phyloP scores from a whole-genome alignment of 1,284 basidiomycete genomes.

The Uromyces viciae-fabae region DNA sequence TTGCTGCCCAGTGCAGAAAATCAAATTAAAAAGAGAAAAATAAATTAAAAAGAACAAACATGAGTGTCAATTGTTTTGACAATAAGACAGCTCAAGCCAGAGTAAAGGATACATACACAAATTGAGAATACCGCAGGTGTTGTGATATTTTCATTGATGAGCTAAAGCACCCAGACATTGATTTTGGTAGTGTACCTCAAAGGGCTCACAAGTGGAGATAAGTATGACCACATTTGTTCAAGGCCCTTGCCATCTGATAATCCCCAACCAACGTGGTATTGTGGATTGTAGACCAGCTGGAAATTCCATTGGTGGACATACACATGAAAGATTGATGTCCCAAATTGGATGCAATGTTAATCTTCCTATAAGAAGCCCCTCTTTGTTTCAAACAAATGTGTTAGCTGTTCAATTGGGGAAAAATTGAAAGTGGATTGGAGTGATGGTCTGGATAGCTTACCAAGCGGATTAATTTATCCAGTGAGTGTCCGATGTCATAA shows the following conservation, averaged over 20 bases:
- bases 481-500: neutral
- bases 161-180: neutral
- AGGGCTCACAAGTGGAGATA: neutral
- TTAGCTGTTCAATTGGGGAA: neutral
- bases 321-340: conserved; percentile 28
- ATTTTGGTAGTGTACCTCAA: neutral
- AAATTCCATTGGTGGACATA: conserved; percentile 33
- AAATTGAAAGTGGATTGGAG: too few relatives aligned
- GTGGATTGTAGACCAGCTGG: conserved; percentile 15
- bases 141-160: neutral
- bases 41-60: too few relatives aligned
- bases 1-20: too few relatives aligned
- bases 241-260: conserved; percentile 28
- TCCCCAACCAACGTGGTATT: neutral
- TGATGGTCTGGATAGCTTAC: too few relatives aligned
- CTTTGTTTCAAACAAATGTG: too few relatives aligned
- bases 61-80: neutral
- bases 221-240: conserved; percentile 34
- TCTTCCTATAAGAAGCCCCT: neutral
- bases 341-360: neutral
- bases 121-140: neutral
- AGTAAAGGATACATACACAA: neutral
- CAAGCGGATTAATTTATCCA: neutral
- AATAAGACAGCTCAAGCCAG: too few relatives aligned
- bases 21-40: too few relatives aligned